Evolutionary conservation across 768 basidiomycete genomes (phyloP).

Genomic region (Tricholoma terreum): DNA sequence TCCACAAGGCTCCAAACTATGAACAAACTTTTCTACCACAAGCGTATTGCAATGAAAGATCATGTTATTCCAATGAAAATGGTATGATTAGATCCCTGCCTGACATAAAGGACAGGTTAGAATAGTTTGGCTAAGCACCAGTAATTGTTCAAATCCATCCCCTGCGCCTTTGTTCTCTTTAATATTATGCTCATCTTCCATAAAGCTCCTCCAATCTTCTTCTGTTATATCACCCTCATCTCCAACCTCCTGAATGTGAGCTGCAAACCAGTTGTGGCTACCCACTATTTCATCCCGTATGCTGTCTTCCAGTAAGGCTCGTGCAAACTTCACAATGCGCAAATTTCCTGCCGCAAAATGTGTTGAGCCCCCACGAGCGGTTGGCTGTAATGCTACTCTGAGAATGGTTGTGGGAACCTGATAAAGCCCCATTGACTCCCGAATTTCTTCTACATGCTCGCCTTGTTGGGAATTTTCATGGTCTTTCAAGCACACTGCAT

Average conservation of each 20-base stretch:
- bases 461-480: background rate
- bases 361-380: background rate
- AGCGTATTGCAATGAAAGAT: no score
- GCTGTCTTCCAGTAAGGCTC: background rate
- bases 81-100: background rate
- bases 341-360: background rate
- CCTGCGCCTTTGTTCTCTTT: background rate
- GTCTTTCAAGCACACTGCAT: background rate
- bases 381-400: background rate
- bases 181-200: background rate
- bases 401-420: background rate
- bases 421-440: background rate
- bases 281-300: background rate
- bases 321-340: background rate
- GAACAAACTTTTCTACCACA: no score
- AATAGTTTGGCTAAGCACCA: background rate
- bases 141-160: background rate
- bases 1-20: no score
- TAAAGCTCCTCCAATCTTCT: background rate
- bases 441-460: background rate
- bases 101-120: background rate
- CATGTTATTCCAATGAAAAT: no score
- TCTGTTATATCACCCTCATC: background rate
- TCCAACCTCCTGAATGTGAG: background rate
- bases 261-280: background rate